Evolutionary conservation across 768 basidiomycete species (phyloP).

Genomic region (Suillus placidus): DNA sequence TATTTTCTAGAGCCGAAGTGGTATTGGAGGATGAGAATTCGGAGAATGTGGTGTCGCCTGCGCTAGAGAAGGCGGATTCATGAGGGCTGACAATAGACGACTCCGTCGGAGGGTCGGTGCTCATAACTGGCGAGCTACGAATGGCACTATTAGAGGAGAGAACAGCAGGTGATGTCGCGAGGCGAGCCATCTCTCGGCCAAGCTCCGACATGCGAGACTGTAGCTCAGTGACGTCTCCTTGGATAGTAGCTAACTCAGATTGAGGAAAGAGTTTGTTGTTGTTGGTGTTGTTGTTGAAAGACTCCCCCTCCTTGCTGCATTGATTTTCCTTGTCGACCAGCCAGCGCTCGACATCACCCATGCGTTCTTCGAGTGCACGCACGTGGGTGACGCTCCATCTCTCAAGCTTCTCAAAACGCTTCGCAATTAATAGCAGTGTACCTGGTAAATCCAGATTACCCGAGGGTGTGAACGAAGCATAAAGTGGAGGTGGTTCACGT

Average conservation of each 20-base stretch:
- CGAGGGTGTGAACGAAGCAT: slow-evolving; percentile 71
- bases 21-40: slow-evolving; percentile 10
- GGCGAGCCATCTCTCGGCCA: slow-evolving; percentile 78
- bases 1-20: slow-evolving; percentile 18
- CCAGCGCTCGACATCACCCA: slow-evolving; percentile 92
- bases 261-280: slow-evolving; percentile 23
- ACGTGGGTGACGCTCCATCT: slow-evolving; percentile 90
- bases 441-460: slow-evolving; percentile 76
- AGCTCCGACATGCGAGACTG: slow-evolving; percentile 74
- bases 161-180: slow-evolving; percentile 53
- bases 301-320: slow-evolving; percentile 45
- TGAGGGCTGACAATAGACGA: slow-evolving; percentile 44
- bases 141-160: slow-evolving; percentile 49
- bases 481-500: slow-evolving; percentile 65
- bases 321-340: slow-evolving; percentile 83
- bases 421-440: slow-evolving; percentile 72
- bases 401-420: slow-evolving; percentile 85
- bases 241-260: slow-evolving; percentile 54
- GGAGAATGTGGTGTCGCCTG: slow-evolving; percentile 11
- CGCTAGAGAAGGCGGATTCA: slow-evolving; percentile 25
- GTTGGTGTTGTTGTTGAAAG: slow-evolving; percentile 23
- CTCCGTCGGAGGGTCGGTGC: slow-evolving; percentile 47
- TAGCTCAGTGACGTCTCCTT: slow-evolving; percentile 71
- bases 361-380: slow-evolving; percentile 85
- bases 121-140: slow-evolving; percentile 48